Evolutionary conservation across 495 filamentous ascomycete species (phyloP).

Genomic region (Penicillium canariense): DNA sequence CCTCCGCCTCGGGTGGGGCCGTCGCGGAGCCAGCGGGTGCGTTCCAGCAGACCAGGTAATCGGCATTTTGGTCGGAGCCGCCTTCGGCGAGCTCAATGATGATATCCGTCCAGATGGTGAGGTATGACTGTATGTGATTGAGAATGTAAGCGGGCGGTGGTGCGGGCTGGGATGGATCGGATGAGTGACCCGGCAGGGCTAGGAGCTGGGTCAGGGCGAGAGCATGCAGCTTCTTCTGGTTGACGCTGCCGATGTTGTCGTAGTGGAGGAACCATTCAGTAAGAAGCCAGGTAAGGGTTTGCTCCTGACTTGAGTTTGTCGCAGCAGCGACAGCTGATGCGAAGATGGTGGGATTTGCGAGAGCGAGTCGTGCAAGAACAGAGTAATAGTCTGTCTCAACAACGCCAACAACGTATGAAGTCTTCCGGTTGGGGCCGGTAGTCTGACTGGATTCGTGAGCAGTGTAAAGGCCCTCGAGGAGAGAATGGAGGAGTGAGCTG

Average conservation of each 20-base stretch:
- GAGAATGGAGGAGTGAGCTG: slow-evolving; percentile 59
- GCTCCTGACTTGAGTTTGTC: slow-evolving; percentile 40
- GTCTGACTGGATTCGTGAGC: slow-evolving; percentile 72
- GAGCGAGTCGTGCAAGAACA: slow-evolving; percentile 75
- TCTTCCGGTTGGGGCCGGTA: slow-evolving; percentile 67
- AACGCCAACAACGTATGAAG: slow-evolving; percentile 60
- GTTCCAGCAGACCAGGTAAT: slow-evolving; percentile 56
- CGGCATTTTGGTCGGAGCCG: slow-evolving; percentile 37
- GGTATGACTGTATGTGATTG: slow-evolving; percentile 58
- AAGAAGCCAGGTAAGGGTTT: slow-evolving; percentile 67
- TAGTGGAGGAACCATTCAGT: slow-evolving; percentile 87
- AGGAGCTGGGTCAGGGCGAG: slow-evolving; percentile 81
- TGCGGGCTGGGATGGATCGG: slow-evolving; percentile 28
- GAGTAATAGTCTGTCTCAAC: slow-evolving; percentile 79
- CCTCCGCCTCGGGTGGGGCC: slow-evolving; percentile 27
- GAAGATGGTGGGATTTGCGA: slow-evolving; percentile 66
- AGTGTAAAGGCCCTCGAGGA: slow-evolving; percentile 69
- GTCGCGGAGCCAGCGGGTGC: slow-evolving; percentile 27
- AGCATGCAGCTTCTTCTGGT: slow-evolving; percentile 74
- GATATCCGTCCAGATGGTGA: slow-evolving; percentile 70
- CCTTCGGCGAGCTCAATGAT: slow-evolving; percentile 58
- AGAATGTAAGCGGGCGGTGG: slow-evolving; percentile 52
- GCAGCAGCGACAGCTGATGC: slow-evolving; percentile 50
- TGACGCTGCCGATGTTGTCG: slow-evolving; percentile 72
- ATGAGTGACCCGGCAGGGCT: slow-evolving; percentile 55